Evolutionary conservation across 1,139 yeast species (phyloP), one percentile per base, ranked within the genome.

Genomic region (Petasospora rhodanensis): DNA sequence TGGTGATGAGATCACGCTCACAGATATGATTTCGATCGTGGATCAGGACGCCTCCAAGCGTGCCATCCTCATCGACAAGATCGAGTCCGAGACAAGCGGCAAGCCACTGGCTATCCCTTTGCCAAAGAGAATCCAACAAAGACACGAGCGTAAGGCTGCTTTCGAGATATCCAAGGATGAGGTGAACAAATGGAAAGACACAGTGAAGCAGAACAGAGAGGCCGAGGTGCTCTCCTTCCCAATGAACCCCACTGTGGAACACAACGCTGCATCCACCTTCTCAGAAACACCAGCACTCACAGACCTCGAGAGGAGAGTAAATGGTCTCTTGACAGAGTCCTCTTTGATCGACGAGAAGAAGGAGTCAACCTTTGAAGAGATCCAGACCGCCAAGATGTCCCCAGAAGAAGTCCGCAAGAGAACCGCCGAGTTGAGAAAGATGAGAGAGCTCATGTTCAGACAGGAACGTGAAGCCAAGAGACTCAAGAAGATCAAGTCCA

Each of bases 381-480:
- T 86, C 26, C 91, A 86, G 11, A 73, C 81, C n/a, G 86, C 93
- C 3, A 79, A 82, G 48, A 61, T 91, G 56, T 70, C 93, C 0
- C 74, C 82, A 18, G 95, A 83, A 43, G 98, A 93, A 34, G 63
- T 89, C 62, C 66, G 68, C 41, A 76, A 79, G 54, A 73, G 95
- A 45, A 81, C 94, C 11, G 73, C 76, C 38, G 96, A 91, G 58
- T 70, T 91, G 46, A 73, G 97, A 48, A 61, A 82, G 52, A 87
- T 87, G 96, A 74, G 98, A 45, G 98, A 91, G 54, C 71, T 91
- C 43, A 85, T 91, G 95, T 91, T 87, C 62, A 73, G 97, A 53
- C 96, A 91, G 52, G 96, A 91, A 62, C 76, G 79, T 52, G 80
- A 85, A 55, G 87, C 97, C 14, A 86, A 76, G 58, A 73, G 99